Evolutionary conservation across 2,329 filamentous ascomycete species (phyloP).

Genomic region (Alternaria panax): DNA sequence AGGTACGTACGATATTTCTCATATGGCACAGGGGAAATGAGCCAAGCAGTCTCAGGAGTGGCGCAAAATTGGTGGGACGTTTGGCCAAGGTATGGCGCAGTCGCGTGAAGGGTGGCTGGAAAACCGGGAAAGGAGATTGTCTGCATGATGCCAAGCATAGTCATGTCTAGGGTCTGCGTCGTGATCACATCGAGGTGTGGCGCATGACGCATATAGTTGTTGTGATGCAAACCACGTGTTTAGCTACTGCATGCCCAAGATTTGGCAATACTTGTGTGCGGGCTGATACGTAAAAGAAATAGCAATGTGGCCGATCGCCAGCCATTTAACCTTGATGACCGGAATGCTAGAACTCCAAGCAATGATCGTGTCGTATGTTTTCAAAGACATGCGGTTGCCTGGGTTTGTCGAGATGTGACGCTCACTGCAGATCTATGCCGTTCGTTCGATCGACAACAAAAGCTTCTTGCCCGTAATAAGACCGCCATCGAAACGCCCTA

Average conservation of each 20-base stretch:
- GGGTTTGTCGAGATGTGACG: constrained; percentile 3
- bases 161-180: neutral
- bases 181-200: constrained; percentile 14
- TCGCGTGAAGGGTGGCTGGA: constrained; percentile 6
- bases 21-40: neutral
- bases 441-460: neutral
- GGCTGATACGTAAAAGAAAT: neutral
- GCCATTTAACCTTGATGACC: neutral
- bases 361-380: neutral
- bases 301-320: neutral
- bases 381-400: neutral
- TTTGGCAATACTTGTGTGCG: neutral
- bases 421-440: constrained; percentile 3
- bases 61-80: constrained; percentile 4
- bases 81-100: neutral
- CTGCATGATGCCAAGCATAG: constrained; percentile 9
- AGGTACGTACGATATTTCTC: neutral
- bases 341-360: neutral
- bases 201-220: constrained; percentile 15
- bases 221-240: constrained; percentile 1
- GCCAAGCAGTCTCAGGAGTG: constrained; percentile 2
- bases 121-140: neutral
- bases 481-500: neutral
- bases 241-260: neutral
- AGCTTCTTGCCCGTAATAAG: neutral